phyloP scores from a whole-genome alignment of 169 alveolate genomes.

The Neospora caninum region DNA sequence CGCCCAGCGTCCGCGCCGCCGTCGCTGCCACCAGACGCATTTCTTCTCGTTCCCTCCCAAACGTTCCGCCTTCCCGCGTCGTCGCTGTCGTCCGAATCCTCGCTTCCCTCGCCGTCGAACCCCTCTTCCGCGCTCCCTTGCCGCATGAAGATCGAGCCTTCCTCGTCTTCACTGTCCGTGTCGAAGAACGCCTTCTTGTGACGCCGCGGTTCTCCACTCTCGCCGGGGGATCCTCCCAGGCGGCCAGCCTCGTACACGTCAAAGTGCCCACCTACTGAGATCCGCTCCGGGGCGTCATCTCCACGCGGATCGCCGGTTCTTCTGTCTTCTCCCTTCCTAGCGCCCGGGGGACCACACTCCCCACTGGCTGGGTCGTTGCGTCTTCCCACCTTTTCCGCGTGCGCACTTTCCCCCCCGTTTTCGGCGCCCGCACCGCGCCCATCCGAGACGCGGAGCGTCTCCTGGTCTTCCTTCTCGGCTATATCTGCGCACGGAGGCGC shows the following conservation, averaged over 20 bases:
- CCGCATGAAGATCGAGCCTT: not conserved
- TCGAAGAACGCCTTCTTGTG: not conserved
- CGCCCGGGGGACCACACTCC: too few species aligned
- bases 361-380: too few species aligned
- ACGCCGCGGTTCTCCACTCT: not conserved
- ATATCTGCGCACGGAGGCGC: too few species aligned
- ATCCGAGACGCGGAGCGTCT: too few species aligned
- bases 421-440: too few species aligned
- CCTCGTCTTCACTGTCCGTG: not conserved
- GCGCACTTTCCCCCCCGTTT: too few species aligned
- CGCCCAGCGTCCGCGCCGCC: not conserved
- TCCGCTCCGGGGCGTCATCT: not conserved
- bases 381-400: too few species aligned
- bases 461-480: too few species aligned
- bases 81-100: not conserved
- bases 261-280: not conserved
- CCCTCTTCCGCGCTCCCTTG: not conserved
- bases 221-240: not conserved
- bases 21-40: not conserved
- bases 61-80: not conserved
- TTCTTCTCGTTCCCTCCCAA: not conserved
- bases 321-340: not conserved
- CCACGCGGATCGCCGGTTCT: not conserved
- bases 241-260: conserved; percentile 2
- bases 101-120: not conserved